Percentiles rank a stretch among this genome's conserved stretches.
Conservation (phyloP, 495 filamentous ascomycete species). For the Bombardia bombarda region DNA sequence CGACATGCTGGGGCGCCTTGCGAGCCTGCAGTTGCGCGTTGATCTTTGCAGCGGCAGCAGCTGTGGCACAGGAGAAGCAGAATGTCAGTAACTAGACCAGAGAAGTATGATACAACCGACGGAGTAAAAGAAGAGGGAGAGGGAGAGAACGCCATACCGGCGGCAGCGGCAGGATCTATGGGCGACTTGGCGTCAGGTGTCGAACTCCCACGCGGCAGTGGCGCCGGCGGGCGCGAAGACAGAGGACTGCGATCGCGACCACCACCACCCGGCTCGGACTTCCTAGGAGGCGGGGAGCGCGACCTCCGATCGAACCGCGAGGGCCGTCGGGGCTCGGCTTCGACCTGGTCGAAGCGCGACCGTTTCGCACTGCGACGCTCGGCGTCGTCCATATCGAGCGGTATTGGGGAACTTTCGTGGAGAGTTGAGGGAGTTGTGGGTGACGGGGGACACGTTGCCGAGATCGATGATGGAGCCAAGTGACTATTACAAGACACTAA, state of each 20-base stretch:
- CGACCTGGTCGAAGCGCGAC: conserved; percentile 86
- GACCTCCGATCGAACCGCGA: conserved; percentile 83
- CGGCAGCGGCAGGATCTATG: conserved; percentile 74
- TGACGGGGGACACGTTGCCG: background rate
- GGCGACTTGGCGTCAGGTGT: conserved; percentile 30
- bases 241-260: conserved; percentile 74
- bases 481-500: background rate
- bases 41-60: conserved; percentile 87
- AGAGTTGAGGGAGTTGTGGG: background rate
- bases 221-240: too few species aligned
- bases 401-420: background rate
- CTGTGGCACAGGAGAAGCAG: conserved; percentile 33
- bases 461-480: background rate
- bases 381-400: conserved; percentile 65
- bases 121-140: background rate
- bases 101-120: too few species aligned
- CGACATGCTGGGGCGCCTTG: conserved; percentile 88
- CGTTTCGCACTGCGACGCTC: conserved; percentile 68
- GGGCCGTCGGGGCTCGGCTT: conserved; percentile 60
- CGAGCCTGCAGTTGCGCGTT: conserved; percentile 88
- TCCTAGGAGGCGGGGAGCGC: conserved; percentile 64
- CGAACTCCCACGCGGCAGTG: conserved; percentile 44
- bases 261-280: conserved; percentile 33
- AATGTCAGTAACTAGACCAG: too few species aligned
- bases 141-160: conserved; percentile 47